Evolutionary conservation across 306 rosid genomes (phyloP).

Genomic region (Vicia faba): DNA sequence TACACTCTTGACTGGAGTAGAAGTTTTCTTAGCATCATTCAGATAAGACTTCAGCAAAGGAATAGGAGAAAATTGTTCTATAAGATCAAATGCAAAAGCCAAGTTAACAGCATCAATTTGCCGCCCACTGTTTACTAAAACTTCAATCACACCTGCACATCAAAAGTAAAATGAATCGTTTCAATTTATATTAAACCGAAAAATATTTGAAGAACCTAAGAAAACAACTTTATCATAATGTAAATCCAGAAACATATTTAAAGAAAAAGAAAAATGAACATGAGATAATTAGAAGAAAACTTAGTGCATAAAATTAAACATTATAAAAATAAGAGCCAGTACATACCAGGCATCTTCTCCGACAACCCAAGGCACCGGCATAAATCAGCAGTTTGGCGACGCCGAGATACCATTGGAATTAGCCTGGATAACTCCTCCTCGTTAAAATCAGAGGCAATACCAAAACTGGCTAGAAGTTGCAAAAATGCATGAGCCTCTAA

Average conservation of each 20-base stretch:
- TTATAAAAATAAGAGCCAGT: neutral
- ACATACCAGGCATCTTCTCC: slow-evolving; percentile 88
- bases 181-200: slow-evolving; percentile 22
- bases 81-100: slow-evolving; percentile 86
- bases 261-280: neutral
- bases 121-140: slow-evolving; percentile 80
- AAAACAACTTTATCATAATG: slow-evolving; percentile 4
- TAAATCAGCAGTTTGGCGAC: slow-evolving; percentile 95
- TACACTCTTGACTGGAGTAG: slow-evolving; percentile 66
- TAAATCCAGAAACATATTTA: slow-evolving; percentile 1
- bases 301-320: neutral
- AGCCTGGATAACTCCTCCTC: slow-evolving; percentile 79
- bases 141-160: slow-evolving; percentile 78
- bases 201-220: slow-evolving; percentile 6
- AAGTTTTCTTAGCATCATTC: slow-evolving; percentile 79
- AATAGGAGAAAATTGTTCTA: slow-evolving; percentile 76
- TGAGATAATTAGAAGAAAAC: slow-evolving; percentile 11
- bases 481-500: slow-evolving; percentile 98
- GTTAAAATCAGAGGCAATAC: slow-evolving; percentile 79
- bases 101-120: slow-evolving; percentile 96
- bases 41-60: slow-evolving; percentile 81
- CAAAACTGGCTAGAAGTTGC: slow-evolving; percentile 90
- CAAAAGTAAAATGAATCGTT: slow-evolving; percentile 31
- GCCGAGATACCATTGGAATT: slow-evolving; percentile 93
- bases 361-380: slow-evolving; percentile 93